phyloP scores from a whole-genome alignment of 2,329 filamentous ascomycete species.

The Botrytis medusae region DNA sequence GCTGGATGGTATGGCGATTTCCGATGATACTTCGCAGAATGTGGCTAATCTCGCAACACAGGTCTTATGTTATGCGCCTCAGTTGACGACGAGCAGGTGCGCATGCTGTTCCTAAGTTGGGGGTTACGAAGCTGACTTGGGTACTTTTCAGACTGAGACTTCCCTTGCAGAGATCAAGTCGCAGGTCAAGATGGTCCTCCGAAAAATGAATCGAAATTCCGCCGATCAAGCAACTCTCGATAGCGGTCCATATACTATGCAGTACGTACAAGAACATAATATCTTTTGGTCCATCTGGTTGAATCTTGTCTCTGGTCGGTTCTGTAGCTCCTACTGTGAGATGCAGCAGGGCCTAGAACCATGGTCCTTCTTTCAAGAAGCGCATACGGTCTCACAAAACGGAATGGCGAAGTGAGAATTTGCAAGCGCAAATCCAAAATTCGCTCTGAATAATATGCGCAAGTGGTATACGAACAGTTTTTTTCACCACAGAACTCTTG shows the following conservation, averaged over 20 bases:
- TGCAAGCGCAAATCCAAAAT: conserved; percentile 3
- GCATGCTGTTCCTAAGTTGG: conserved; percentile 27
- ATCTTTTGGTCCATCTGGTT: background rate
- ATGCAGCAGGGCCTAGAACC: background rate
- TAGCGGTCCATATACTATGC: conserved; percentile 75
- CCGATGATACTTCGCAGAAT: background rate
- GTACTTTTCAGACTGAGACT: conserved; percentile 57
- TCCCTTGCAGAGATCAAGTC: conserved; percentile 84
- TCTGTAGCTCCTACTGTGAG: background rate
- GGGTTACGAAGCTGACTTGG: conserved; percentile 19
- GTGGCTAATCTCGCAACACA: conserved; percentile 42
- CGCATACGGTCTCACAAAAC: background rate
- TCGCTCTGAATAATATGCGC: background rate
- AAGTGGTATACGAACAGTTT: background rate
- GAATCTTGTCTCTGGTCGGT: background rate
- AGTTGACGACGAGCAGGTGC: conserved; percentile 82
- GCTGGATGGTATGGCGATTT: conserved; percentile 71
- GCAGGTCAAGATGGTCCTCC: conserved; percentile 87
- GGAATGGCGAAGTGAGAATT: background rate
- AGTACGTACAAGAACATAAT: conserved; percentile 58
- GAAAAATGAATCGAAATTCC: conserved; percentile 82
- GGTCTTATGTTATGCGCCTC: conserved; percentile 94
- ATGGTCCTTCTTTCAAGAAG: background rate
- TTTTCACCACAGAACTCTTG: background rate
- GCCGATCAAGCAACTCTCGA: conserved; percentile 93